Evolutionary conservation across 345 rosid genomes (phyloP).

Genomic region (rapeseed (Brassica napus)): Da-Ae NC_063438.1:13252501-13253000

Average conservation of each 20-base stretch:
- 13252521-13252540: too few relatives aligned
- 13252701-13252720: too few relatives aligned
- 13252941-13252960: slow-evolving; percentile 18
- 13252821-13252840: slow-evolving; percentile 5
- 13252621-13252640: slow-evolving; percentile 40
- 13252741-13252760: slow-evolving; percentile 9
- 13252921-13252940: neutral
- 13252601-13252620: slow-evolving; percentile 40
- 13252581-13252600: slow-evolving; percentile 1
- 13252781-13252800: neutral
- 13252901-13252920: slow-evolving; percentile 28
- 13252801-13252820: slow-evolving; percentile 15
- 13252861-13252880: slow-evolving; percentile 29
- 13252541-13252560: slow-evolving; percentile 41
- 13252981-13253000: slow-evolving; percentile 48
- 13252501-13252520: too few relatives aligned
- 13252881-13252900: neutral
- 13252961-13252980: slow-evolving; percentile 53
- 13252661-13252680: slow-evolving; percentile 9
- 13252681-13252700: slow-evolving; percentile 12
- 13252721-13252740: too few relatives aligned
- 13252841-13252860: slow-evolving; percentile 35
- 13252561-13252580: slow-evolving; percentile 8
- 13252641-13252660: slow-evolving; percentile 9
- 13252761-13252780: slow-evolving; percentile 42